These are phyloP conservation scores for Marchantia paleacea DNA, from an alignment of 225 moss, liverwort and hornwort species.

Conservation along the genomic window DNA sequence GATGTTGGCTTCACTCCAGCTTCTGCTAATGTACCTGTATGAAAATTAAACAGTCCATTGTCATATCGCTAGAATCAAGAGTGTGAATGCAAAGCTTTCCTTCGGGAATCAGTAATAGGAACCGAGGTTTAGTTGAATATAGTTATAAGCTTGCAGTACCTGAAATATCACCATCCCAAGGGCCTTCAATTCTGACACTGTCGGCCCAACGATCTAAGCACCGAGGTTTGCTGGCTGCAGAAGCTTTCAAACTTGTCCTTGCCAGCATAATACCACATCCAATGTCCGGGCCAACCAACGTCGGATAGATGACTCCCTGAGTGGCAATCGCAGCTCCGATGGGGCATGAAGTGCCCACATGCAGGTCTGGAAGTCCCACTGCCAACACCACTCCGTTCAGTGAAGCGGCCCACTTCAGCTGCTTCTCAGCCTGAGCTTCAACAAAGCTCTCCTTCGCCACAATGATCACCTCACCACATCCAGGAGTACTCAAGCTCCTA, in stretches of 20 bases:
- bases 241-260: conserved; percentile 59
- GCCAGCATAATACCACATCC: conserved; percentile 76
- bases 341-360: conserved; percentile 69
- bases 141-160: conserved; percentile 34
- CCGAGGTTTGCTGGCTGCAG: conserved; percentile 50
- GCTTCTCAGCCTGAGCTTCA: conserved; percentile 61
- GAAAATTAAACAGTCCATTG: neutral
- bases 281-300: conserved; percentile 80
- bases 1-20: conserved; percentile 62
- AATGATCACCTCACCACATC: conserved; percentile 42
- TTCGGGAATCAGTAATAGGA: neutral
- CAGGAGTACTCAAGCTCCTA: conserved; percentile 13
- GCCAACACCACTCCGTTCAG: conserved; percentile 66
- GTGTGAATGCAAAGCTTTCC: neutral
- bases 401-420: conserved; percentile 60
- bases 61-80: neutral
- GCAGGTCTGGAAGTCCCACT: conserved; percentile 84
- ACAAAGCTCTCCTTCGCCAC: conserved; percentile 66
- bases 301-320: conserved; percentile 57
- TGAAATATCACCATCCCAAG: conserved; percentile 60
- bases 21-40: conserved; percentile 50
- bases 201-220: conserved; percentile 73
- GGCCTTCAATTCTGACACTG: conserved; percentile 60
- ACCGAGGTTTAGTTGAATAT: no score
- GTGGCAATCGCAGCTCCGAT: conserved; percentile 74